Evolutionary conservation across 192 early-diverging fungal genomes (phyloP).

Genomic region (Mortierella hygrophila): DNA sequence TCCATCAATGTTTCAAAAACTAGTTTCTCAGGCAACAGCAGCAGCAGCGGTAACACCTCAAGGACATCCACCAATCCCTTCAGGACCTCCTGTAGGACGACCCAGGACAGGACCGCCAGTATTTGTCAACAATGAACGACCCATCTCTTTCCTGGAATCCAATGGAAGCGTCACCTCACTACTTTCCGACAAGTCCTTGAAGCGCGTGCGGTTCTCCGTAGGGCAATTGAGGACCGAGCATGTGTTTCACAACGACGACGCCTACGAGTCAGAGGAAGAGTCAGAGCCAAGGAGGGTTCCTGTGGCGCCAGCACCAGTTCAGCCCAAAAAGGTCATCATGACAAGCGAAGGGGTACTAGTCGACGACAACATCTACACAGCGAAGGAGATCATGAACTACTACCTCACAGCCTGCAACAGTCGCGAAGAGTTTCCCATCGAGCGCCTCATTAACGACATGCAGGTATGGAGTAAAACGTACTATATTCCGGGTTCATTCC

Average conservation of each 20-base stretch:
- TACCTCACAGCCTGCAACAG: conserved; percentile 57
- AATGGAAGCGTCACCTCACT: conserved; percentile 21
- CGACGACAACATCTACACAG: conserved; percentile 55
- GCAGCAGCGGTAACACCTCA: conserved; percentile 20
- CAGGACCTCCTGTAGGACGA: neutral
- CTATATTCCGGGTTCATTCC: neutral
- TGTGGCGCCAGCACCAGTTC: conserved; percentile 8
- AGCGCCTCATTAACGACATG: conserved; percentile 43
- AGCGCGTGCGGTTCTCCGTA: conserved; percentile 69
- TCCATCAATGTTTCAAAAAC: conserved; percentile 47
- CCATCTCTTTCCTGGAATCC: conserved; percentile 23
- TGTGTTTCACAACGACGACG: conserved; percentile 54
- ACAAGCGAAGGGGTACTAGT: conserved; percentile 40
- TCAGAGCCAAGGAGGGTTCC: conserved; percentile 22
- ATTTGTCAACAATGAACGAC: conserved; percentile 33
- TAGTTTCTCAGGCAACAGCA: conserved; percentile 46
- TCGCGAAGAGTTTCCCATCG: conserved; percentile 59
- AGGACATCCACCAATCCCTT: neutral
- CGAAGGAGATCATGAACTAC: conserved; percentile 58
- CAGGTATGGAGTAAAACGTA: conserved; percentile 22
- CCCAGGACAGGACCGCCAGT: conserved; percentile 25
- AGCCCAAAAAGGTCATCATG: conserved; percentile 26
- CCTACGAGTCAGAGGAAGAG: conserved; percentile 57
- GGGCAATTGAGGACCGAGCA: conserved; percentile 65
- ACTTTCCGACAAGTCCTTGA: conserved; percentile 54